A percentile compares a stretch with the other conserved stretches of the same genome.
These are phyloP conservation scores for Ophiosphaerella korrae DNA, from an alignment of 2,329 filamentous ascomycete species.

Conservation along the genomic window DNA sequence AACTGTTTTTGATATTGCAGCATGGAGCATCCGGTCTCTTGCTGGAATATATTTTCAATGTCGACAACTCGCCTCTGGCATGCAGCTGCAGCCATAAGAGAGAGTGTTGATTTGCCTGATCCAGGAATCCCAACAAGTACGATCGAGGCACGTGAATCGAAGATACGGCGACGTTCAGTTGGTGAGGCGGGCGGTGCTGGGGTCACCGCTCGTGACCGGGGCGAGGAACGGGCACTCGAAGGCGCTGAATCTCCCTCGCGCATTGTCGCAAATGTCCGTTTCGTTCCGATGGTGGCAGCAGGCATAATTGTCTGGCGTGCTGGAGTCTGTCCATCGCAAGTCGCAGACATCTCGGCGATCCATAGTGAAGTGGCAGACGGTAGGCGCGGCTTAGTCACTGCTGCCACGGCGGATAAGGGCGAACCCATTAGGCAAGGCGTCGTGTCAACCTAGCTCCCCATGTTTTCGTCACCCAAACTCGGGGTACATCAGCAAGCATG, in stretches of 20 bases:
- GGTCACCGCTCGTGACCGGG: constrained; percentile 12
- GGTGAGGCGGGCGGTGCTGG: constrained; percentile 24
- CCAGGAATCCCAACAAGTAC: constrained; percentile 76
- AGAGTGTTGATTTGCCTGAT: constrained; percentile 75
- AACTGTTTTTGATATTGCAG: constrained; percentile 66
- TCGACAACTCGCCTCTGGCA: constrained; percentile 72
- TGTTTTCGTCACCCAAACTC: constrained; percentile 3
- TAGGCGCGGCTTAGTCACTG: too few relatives aligned
- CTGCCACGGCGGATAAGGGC: too few relatives aligned
- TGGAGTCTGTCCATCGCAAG: constrained; percentile 2
- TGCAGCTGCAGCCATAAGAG: constrained; percentile 73
- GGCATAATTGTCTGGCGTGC: constrained; percentile 25
- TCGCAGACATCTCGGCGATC: constrained; percentile 4
- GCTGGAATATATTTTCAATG: constrained; percentile 69
- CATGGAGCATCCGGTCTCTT: constrained; percentile 65
- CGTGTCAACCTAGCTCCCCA: neutral
- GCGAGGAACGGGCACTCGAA: constrained; percentile 15
- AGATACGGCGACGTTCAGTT: constrained; percentile 46
- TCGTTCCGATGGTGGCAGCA: constrained; percentile 31
- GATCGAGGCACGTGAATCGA: constrained; percentile 69
- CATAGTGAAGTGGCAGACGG: constrained; percentile 6
- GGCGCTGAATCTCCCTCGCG: constrained; percentile 18
- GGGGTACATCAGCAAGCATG: constrained; percentile 1
- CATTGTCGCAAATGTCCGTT: constrained; percentile 36
- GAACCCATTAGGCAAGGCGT: neutral